Evolutionary conservation across 345 rosid species (phyloP), one percentile per base, ranked within the genome.

Genomic region (Rubroshorea leprosula): DNA sequence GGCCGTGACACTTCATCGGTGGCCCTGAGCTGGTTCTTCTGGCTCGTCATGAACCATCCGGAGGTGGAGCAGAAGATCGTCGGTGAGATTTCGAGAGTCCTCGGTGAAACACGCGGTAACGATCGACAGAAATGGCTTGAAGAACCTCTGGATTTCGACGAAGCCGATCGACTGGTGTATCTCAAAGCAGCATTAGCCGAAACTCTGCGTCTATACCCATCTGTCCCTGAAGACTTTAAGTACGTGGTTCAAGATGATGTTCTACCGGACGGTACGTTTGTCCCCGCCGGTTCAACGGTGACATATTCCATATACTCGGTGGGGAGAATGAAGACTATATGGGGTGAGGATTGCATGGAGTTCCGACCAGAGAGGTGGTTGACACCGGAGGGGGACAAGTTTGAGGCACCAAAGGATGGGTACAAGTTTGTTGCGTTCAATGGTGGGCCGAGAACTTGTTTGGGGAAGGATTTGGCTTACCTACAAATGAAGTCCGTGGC

Each of bases 1-100:
- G 97, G 97, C 38, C 81, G 97, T 0, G 97, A 90, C 73, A 90
- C 97, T 5, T 90, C 97, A 2, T 90, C 97, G 0, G 94, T 85
- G 19, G 97, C 97, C 3, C 75, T 90, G 35, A 87, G 93, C 70
- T 90, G 97, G 97, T 90, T 90, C 73, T 90, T 90, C 76, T 87
- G 94, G 90, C 86, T 88, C 2, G 82, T 91, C 54, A 85, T 83
- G 89, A 84, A 82, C 63, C 68, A 82, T 39, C 80, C 80, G 0
- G 72, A 70, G 21, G 73, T 88, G 0, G 98, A 91, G 64, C 62
- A 58, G 49, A 91, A 80, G 62, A 82, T 91, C 60, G 45, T 88
- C n/a, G 29, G 49, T 0, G 98, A 91, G 65, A 74, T 91, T 58
- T 59, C 83, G 6, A 66, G 49, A n/a, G 84, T 85, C 46, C 82